Conservation (phyloP, 306 rosid genomes). For the Cajanus cajan region DNA sequence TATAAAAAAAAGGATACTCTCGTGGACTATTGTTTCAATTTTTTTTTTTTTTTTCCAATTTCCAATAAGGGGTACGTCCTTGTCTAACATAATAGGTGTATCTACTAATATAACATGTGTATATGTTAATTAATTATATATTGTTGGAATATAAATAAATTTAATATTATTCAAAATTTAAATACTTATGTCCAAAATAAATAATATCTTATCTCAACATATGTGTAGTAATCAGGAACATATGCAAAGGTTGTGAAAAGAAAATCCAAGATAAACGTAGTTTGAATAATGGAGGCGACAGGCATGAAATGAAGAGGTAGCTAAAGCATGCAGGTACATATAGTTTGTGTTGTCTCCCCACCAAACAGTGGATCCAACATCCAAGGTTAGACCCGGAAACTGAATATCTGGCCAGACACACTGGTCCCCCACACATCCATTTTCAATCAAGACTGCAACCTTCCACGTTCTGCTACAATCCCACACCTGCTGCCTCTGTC, state of each 20-base stretch:
- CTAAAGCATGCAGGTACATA: not conserved
- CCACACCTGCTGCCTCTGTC: slow-evolving; percentile 28
- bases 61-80: too few relatives aligned
- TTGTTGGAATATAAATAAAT: too few relatives aligned
- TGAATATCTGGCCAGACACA: slow-evolving; percentile 8
- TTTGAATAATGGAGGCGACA: slow-evolving; percentile 11
- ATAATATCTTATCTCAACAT: too few relatives aligned
- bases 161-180: too few relatives aligned
- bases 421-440: slow-evolving; percentile 18
- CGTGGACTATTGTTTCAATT: too few relatives aligned
- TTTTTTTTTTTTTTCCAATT: too few relatives aligned
- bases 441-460: slow-evolving; percentile 12
- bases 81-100: too few relatives aligned
- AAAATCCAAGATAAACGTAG: not conserved
- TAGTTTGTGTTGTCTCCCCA: slow-evolving; percentile 3
- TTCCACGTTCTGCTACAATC: slow-evolving; percentile 24
- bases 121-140: too few relatives aligned
- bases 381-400: not conserved
- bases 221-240: too few relatives aligned
- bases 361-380: slow-evolving; percentile 13
- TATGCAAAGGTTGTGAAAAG: not conserved
- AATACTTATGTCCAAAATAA: too few relatives aligned
- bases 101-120: too few relatives aligned
- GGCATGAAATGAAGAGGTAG: not conserved
- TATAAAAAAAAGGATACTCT: too few relatives aligned